Percentiles rank a stretch among this genome's conserved stretches.
phyloP scores from a whole-genome alignment of 2,329 filamentous ascomycete species.

The Neopestalotiopsis rosae region DNA sequence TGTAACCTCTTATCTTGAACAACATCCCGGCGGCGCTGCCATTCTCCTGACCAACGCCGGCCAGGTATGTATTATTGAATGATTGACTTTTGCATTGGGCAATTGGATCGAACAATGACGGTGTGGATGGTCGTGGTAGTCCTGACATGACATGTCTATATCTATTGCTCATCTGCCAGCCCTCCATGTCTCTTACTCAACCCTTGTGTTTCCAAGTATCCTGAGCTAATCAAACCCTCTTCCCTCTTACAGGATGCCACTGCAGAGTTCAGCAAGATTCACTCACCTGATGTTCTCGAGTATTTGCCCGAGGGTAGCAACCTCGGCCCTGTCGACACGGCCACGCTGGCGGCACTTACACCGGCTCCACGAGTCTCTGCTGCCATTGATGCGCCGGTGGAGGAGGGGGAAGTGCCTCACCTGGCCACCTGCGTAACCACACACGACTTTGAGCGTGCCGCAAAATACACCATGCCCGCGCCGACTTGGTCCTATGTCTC shows the following conservation, averaged over 20 bases:
- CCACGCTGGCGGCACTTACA: conserved; percentile 29
- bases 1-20: conserved; percentile 41
- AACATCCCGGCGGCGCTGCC: conserved; percentile 37
- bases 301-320: conserved; percentile 36
- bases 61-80: conserved; percentile 27
- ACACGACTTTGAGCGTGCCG: conserved; percentile 54
- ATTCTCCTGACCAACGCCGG: conserved; percentile 37
- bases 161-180: too few relatives aligned
- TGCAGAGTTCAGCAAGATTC: conserved; percentile 36
- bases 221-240: background rate
- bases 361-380: conserved; percentile 18
- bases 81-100: background rate
- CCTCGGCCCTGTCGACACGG: conserved; percentile 33
- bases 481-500: conserved; percentile 50
- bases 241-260: conserved; percentile 34
- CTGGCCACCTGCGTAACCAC: conserved; percentile 35
- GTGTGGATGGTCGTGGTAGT: background rate
- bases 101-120: background rate
- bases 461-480: conserved; percentile 63
- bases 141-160: background rate
- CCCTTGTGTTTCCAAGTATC: too few relatives aligned
- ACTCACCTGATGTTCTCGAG: conserved; percentile 34
- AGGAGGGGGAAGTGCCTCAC: conserved; percentile 25
- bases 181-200: too few relatives aligned
- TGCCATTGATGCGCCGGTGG: background rate